phyloP scores from a whole-genome alignment of 805 yeast species.

The Candida quercuum region DNA sequence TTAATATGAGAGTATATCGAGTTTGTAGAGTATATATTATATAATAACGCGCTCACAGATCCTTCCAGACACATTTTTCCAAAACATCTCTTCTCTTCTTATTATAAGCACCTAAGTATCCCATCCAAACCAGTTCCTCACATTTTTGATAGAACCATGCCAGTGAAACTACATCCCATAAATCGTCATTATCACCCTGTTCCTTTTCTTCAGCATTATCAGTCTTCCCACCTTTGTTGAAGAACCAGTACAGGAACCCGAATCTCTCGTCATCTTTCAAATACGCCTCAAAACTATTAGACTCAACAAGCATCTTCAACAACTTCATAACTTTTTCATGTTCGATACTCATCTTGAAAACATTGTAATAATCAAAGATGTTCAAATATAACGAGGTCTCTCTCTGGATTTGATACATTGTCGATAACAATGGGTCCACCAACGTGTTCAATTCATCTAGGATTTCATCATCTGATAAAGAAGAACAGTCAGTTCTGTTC shows the following conservation, averaged over 20 bases:
- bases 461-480: conserved; percentile 12
- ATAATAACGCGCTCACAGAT: too few species aligned
- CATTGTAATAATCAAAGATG: conserved; percentile 59
- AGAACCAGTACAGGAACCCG: conserved; percentile 23
- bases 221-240: conserved; percentile 18
- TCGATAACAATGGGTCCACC: conserved; percentile 49
- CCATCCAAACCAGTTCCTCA: conserved; percentile 63
- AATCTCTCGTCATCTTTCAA: conserved; percentile 23
- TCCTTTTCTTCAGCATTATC: conserved; percentile 10
- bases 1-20: neutral
- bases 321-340: conserved; percentile 23
- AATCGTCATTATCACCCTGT: conserved; percentile 30
- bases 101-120: conserved; percentile 51
- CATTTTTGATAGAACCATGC: conserved; percentile 75
- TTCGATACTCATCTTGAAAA: conserved; percentile 51
- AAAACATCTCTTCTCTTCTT: conserved; percentile 56
- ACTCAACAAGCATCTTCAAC: conserved; percentile 18
- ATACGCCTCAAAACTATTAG: conserved; percentile 13
- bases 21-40: too few species aligned
- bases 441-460: conserved; percentile 27
- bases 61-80: conserved; percentile 71
- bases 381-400: conserved; percentile 73
- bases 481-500: too few species aligned
- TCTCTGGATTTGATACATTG: conserved; percentile 62
- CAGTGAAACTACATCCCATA: conserved; percentile 59